These are phyloP conservation scores for Backusella westeae DNA, from an alignment of 192 early-diverging fungal genomes.

Conservation along the genomic window DNA sequence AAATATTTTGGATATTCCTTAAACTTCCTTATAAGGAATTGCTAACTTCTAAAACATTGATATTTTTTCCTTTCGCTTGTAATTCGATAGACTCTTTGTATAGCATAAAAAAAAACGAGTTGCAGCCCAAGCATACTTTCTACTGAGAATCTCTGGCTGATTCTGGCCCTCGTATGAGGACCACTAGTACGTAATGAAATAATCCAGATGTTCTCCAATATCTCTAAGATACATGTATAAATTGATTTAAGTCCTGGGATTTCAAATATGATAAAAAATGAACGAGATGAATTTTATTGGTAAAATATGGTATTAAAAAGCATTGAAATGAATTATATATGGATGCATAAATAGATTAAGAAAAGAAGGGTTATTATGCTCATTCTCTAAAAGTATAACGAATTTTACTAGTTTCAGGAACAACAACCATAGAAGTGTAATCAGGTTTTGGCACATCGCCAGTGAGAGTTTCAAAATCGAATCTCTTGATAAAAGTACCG, in stretches of 20 bases:
- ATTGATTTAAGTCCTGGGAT: background rate
- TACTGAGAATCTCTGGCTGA: too few relatives aligned
- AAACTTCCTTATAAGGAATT: too few relatives aligned
- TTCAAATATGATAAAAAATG: background rate
- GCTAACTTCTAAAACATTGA: too few relatives aligned
- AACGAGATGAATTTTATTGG: background rate
- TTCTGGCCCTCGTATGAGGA: too few relatives aligned
- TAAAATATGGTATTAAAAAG: background rate
- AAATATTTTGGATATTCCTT: too few relatives aligned
- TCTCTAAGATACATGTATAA: too few relatives aligned
- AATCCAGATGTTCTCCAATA: too few relatives aligned
- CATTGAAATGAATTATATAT: background rate
- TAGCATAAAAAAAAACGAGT: too few relatives aligned
- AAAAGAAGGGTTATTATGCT: background rate
- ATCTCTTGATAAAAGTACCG: slow-evolving; percentile 75
- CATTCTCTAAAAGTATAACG: slow-evolving; percentile 43
- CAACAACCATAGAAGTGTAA: slow-evolving; percentile 89
- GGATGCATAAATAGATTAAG: background rate
- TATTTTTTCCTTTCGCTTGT: too few relatives aligned
- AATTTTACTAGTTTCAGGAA: slow-evolving; percentile 66
- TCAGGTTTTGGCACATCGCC: slow-evolving; percentile 77
- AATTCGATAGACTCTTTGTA: too few relatives aligned
- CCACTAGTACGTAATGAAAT: too few relatives aligned
- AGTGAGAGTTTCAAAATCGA: slow-evolving; percentile 59
- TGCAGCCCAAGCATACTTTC: too few relatives aligned